These are phyloP conservation scores for Thuja plicata DNA, from an alignment of 83 land plant species.

Conservation along the genomic window DNA sequence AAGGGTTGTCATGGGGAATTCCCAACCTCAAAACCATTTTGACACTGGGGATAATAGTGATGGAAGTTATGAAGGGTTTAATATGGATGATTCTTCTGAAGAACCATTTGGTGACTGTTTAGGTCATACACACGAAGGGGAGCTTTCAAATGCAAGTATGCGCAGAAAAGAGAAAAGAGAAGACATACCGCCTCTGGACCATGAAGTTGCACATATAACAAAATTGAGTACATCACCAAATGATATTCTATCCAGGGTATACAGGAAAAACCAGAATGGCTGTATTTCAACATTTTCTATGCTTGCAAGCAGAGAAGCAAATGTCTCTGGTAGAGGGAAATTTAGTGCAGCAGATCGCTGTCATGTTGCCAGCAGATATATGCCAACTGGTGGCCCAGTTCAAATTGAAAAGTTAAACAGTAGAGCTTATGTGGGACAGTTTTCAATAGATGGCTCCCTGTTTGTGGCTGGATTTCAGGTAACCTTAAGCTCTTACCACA, in stretches of 20 bases:
- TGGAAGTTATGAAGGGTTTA: background rate
- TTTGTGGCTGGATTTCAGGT: conserved; percentile 96
- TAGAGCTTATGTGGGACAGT: conserved; percentile 86
- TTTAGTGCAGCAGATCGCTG: conserved; percentile 75
- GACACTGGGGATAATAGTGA: conserved; percentile 6
- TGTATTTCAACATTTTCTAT: conserved; percentile 51
- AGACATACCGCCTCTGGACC: conserved; percentile 18
- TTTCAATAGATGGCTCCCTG: conserved; percentile 82
- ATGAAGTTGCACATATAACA: conserved; percentile 55
- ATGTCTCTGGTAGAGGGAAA: conserved; percentile 63
- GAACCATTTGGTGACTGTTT: background rate
- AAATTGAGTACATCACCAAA: conserved; percentile 47
- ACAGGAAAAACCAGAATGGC: conserved; percentile 20
- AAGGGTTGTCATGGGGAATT: conserved; percentile 5
- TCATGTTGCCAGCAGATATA: conserved; percentile 67
- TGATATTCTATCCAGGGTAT: conserved; percentile 17
- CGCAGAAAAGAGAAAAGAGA: background rate
- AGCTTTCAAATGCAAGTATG: background rate
- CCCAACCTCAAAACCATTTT: background rate
- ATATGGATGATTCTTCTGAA: conserved; percentile 12
- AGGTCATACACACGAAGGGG: background rate
- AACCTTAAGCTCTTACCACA: background rate
- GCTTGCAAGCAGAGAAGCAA: conserved; percentile 67
- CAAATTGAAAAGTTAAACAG: conserved; percentile 56
- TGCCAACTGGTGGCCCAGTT: conserved; percentile 72